phyloP scores from a whole-genome alignment of 2,329 filamentous ascomycete genomes.

The Pseudopyricularia cyperi region DNA sequence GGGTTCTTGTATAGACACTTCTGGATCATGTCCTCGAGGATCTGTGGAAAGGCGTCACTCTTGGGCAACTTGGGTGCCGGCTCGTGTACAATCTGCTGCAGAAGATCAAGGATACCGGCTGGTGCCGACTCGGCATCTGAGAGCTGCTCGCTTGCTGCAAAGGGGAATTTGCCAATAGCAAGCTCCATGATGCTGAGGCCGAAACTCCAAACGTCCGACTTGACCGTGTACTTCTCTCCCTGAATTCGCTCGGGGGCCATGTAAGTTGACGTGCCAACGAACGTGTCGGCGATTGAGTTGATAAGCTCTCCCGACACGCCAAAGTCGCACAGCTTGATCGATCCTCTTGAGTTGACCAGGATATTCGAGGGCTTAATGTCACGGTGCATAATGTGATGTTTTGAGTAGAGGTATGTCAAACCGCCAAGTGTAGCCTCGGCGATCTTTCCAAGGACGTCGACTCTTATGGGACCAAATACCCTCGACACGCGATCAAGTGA shows the following conservation, averaged over 20 bases:
- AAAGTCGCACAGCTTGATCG: slow-evolving; percentile 97
- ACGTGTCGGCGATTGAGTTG: slow-evolving; percentile 96
- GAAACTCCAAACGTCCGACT: slow-evolving; percentile 98
- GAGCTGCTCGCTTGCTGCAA: slow-evolving; percentile 59
- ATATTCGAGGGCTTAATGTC: slow-evolving; percentile 99
- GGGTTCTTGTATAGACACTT: slow-evolving; percentile 89
- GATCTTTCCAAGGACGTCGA: slow-evolving; percentile 95
- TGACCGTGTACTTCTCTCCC: slow-evolving; percentile 92
- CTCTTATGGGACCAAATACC: slow-evolving; percentile 86
- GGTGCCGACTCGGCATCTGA: slow-evolving; percentile 69
- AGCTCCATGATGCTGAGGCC: slow-evolving; percentile 92
- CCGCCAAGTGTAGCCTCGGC: slow-evolving; percentile 90
- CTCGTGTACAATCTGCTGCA: slow-evolving; percentile 96
- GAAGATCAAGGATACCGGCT: slow-evolving; percentile 85
- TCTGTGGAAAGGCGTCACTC: slow-evolving; percentile 91
- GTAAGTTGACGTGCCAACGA: slow-evolving; percentile 96
- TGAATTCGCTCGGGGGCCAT: slow-evolving; percentile 99
- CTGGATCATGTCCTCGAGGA: slow-evolving; percentile 92
- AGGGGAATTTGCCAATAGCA: slow-evolving; percentile 94
- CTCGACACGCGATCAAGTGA: slow-evolving; percentile 88
- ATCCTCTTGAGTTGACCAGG: slow-evolving; percentile 82
- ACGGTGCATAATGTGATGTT: slow-evolving; percentile 96
- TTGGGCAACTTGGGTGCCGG: slow-evolving; percentile 87
- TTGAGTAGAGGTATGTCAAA: slow-evolving; percentile 86
- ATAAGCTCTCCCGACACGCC: slow-evolving; percentile 97